A percentile compares a stretch with the other conserved stretches of the same genome.
These are phyloP conservation scores for Pythium graminicola DNA, from an alignment of 352 stramenopile species.

Conservation along the genomic window DNA sequence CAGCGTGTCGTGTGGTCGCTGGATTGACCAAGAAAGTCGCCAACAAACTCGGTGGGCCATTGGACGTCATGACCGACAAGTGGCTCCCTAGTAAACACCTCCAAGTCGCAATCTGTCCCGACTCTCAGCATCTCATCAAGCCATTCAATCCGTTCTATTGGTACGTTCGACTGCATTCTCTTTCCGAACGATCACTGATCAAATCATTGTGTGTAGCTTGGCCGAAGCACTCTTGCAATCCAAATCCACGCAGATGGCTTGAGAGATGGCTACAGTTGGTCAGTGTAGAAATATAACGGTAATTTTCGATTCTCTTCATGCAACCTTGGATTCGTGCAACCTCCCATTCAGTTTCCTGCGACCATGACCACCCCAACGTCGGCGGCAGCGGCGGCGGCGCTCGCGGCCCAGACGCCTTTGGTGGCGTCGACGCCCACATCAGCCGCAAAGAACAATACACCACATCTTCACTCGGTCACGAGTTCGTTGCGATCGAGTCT, in stretches of 20 bases:
- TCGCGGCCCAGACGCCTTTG: neutral
- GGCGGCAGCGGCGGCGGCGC: neutral
- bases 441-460: slow-evolving; percentile 51
- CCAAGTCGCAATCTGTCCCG: slow-evolving; percentile 4
- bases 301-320: no score
- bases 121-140: slow-evolving; percentile 22
- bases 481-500: slow-evolving; percentile 76
- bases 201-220: neutral
- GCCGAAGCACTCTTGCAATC: slow-evolving; percentile 10
- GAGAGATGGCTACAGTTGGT: slow-evolving; percentile 11
- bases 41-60: slow-evolving; percentile 67
- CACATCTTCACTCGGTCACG: slow-evolving; percentile 74
- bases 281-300: slow-evolving; percentile 25
- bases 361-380: slow-evolving; percentile 23
- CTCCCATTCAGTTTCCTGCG: neutral
- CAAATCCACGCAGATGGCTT: neutral
- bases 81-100: slow-evolving; percentile 43
- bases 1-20: slow-evolving; percentile 61
- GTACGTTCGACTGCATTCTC: slow-evolving; percentile 24
- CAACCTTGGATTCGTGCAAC: slow-evolving; percentile 22
- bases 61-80: slow-evolving; percentile 83
- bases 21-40: slow-evolving; percentile 81
- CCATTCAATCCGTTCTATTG: slow-evolving; percentile 72
- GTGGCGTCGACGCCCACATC: slow-evolving; percentile 11
- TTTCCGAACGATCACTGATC: neutral